phyloP scores from a whole-genome alignment of 805 yeast species.

The Lipomyces spencermartinsiae region DNA sequence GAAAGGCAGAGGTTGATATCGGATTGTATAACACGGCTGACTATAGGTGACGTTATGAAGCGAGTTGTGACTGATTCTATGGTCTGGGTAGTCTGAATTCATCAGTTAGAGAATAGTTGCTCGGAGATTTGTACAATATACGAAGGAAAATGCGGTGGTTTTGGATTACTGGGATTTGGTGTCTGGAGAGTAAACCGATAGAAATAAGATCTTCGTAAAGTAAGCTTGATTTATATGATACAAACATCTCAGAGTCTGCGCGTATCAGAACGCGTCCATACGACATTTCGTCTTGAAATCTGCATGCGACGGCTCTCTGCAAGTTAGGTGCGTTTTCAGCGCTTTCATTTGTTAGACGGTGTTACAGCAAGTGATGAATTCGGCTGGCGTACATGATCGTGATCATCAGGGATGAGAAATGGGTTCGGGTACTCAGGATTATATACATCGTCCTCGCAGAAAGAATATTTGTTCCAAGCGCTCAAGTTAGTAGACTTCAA shows the following conservation, averaged over 20 bases:
- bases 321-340: too few relatives aligned
- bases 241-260: neutral
- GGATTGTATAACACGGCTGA: slow-evolving; percentile 67
- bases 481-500: too few relatives aligned
- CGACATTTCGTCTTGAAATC: too few relatives aligned
- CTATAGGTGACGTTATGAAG: slow-evolving; percentile 42
- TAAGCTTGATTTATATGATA: neutral
- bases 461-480: too few relatives aligned
- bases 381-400: too few relatives aligned
- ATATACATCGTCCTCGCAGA: too few relatives aligned
- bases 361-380: too few relatives aligned
- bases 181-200: neutral
- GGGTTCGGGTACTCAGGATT: too few relatives aligned
- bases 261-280: too few relatives aligned
- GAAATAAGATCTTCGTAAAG: neutral
- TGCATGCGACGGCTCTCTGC: too few relatives aligned
- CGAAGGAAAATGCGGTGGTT: neutral
- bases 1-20: slow-evolving; percentile 79
- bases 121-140: neutral
- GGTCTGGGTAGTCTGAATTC: neutral
- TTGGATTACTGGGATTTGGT: neutral
- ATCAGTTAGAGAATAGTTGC: neutral
- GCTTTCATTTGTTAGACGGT: too few relatives aligned
- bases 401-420: too few relatives aligned
- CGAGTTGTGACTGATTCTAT: neutral